Conservation (phyloP, 1,139 yeast species). For the Kodamaea suecica region DNA sequence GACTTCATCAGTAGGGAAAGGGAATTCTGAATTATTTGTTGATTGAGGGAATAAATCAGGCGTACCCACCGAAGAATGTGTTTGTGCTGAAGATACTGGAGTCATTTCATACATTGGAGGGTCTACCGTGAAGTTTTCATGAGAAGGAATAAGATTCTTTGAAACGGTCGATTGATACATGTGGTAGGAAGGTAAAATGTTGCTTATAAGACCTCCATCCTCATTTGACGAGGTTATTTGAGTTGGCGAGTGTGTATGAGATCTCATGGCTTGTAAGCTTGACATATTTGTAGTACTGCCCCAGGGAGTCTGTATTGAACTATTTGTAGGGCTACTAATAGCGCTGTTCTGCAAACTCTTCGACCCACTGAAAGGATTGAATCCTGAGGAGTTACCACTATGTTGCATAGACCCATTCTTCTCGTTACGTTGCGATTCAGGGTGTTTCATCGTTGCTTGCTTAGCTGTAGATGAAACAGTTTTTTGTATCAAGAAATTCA, state of each 20-base stretch:
- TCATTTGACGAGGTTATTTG: conserved; percentile 10
- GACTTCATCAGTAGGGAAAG: conserved; percentile 10
- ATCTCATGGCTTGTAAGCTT: conserved; percentile 4
- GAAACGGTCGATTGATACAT: conserved; percentile 47
- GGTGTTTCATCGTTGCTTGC: no score
- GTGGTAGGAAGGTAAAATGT: conserved; percentile 46
- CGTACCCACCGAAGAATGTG: conserved; percentile 10
- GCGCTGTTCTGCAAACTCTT: background rate
- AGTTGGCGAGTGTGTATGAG: conserved; percentile 9
- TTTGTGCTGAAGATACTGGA: conserved; percentile 24
- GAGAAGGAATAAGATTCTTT: conserved; percentile 35
- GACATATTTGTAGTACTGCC: background rate
- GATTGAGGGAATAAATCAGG: background rate
- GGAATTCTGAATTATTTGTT: conserved; percentile 8
- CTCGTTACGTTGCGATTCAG: no score
- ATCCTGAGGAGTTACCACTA: no score
- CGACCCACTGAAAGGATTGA: background rate
- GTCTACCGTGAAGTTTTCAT: conserved; percentile 41
- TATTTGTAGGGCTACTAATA: background rate
- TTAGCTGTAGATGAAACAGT: no score
- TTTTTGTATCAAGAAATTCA: no score
- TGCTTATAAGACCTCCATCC: conserved; percentile 29
- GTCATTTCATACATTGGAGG: conserved; percentile 46
- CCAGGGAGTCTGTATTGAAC: background rate
- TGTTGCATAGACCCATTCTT: no score